These are phyloP conservation scores for Teunomyces aglyptinius DNA, from an alignment of 805 yeast genomes.

Conservation along the genomic window DNA sequence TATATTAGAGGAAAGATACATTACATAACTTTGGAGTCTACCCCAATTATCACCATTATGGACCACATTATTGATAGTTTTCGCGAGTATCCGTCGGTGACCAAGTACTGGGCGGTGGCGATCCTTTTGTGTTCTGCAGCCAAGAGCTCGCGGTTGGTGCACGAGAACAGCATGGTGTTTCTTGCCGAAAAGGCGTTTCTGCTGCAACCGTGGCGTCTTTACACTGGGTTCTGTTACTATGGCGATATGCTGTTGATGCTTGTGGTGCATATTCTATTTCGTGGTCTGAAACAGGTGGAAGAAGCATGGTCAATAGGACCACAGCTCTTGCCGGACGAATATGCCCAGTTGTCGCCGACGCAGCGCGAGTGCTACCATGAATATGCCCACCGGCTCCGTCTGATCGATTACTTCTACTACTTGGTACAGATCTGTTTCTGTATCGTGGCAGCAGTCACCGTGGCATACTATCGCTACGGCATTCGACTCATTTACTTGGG, in stretches of 20 bases:
- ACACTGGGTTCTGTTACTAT: slow-evolving; percentile 34
- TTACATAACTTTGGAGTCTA: too few species aligned
- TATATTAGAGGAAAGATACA: too few species aligned
- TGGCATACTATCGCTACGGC: slow-evolving; percentile 15
- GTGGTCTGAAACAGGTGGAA: slow-evolving; percentile 25
- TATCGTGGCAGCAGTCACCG: slow-evolving; percentile 18
- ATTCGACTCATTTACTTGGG: slow-evolving; percentile 31
- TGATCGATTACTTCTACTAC: slow-evolving; percentile 32
- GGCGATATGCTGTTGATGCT: slow-evolving; percentile 27
- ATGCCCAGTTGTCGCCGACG: slow-evolving; percentile 7
- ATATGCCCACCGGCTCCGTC: slow-evolving; percentile 16
- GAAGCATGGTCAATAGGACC: slow-evolving; percentile 15
- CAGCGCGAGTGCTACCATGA: slow-evolving; percentile 15
- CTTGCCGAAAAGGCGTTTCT: slow-evolving; percentile 25
- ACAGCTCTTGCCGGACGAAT: slow-evolving; percentile 22
- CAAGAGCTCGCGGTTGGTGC: slow-evolving; percentile 19
- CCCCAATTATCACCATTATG: too few species aligned
- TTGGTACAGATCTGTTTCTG: slow-evolving; percentile 23
- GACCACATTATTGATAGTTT: slow-evolving; percentile 16
- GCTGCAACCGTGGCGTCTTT: slow-evolving; percentile 37
- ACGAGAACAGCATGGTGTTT: slow-evolving; percentile 20
- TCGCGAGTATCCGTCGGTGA: slow-evolving; percentile 18
- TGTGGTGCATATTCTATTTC: slow-evolving; percentile 16
- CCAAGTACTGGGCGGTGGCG: slow-evolving; percentile 27
- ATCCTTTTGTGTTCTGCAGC: slow-evolving; percentile 20